phyloP scores from a whole-genome alignment of 1,284 basidiomycete species.

The Mycosarcoma maydis region DNA sequence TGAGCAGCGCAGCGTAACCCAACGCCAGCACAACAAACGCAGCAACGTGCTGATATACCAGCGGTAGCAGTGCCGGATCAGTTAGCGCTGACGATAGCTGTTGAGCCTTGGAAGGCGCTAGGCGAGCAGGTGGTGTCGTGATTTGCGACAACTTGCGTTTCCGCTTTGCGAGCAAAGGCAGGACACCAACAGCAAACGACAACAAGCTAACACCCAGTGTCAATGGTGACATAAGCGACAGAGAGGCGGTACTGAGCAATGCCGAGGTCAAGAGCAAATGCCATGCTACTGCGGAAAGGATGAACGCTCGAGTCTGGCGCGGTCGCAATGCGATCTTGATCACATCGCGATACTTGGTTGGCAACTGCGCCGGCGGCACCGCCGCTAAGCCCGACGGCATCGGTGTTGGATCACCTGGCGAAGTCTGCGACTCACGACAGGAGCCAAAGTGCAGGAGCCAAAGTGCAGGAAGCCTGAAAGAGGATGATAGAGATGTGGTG shows the following conservation, averaged over 20 bases:
- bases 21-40: conserved; percentile 24
- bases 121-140: conserved; percentile 5
- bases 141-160: conserved; percentile 27
- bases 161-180: conserved; percentile 37
- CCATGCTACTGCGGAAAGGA: conserved; percentile 35
- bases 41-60: conserved; percentile 16
- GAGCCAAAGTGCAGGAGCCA: too few relatives aligned
- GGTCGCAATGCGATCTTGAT: conserved; percentile 48
- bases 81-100: conserved; percentile 21
- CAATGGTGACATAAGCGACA: conserved; percentile 14
- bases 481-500: conserved; percentile 3
- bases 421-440: too few relatives aligned
- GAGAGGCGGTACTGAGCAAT: conserved; percentile 11
- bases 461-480: background rate
- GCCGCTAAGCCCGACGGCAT: conserved; percentile 36
- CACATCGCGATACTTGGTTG: conserved; percentile 40
- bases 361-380: conserved; percentile 44
- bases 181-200: conserved; percentile 25
- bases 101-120: conserved; percentile 9
- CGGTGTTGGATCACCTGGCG: background rate
- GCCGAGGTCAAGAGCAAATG: conserved; percentile 32
- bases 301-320: conserved; percentile 53
- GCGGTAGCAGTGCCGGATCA: background rate
- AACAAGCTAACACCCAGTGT: conserved; percentile 11
- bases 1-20: conserved; percentile 16